A percentile compares a stretch with the other conserved stretches of the same genome.
Evolutionary conservation across 495 filamentous ascomycete species (phyloP).

Genomic region (Talaromyces stipitatus): DNA sequence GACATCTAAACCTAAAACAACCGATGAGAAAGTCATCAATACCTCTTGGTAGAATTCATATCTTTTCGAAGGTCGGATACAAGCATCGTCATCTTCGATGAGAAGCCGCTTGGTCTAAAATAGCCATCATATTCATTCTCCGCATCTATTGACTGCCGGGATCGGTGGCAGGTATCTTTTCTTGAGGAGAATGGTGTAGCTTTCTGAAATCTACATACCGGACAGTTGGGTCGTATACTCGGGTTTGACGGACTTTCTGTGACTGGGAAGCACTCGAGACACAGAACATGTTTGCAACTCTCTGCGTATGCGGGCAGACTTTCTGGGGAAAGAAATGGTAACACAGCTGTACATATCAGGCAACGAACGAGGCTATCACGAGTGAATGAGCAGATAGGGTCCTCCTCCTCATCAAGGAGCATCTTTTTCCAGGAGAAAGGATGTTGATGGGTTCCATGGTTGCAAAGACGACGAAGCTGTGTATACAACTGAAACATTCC

Average conservation of each 20-base stretch:
- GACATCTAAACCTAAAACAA: too few species aligned
- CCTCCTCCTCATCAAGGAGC: constrained; percentile 11
- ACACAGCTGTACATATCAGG: constrained; percentile 9
- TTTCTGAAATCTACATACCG: background rate
- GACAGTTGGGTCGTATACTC: background rate
- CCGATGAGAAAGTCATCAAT: background rate
- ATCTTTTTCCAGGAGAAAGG: constrained; percentile 25
- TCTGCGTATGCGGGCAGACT: constrained; percentile 11
- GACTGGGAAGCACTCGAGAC: constrained; percentile 4
- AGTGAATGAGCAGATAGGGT: constrained; percentile 10
- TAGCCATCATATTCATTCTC: constrained; percentile 8
- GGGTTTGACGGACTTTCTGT: background rate
- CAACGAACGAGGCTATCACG: constrained; percentile 13
- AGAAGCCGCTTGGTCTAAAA: constrained; percentile 10
- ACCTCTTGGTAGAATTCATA: constrained; percentile 25
- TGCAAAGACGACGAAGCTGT: constrained; percentile 37
- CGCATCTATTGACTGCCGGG: background rate
- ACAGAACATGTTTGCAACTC: constrained; percentile 15
- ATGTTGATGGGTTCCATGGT: constrained; percentile 37
- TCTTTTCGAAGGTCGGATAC: constrained; percentile 21
- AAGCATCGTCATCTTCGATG: constrained; percentile 25
- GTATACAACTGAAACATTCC: constrained; percentile 33
- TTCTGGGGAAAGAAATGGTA: constrained; percentile 5
- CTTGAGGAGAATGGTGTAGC: background rate
- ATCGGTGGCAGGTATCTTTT: background rate